Percentiles rank a stretch among this genome's conserved stretches.
phyloP scores from a whole-genome alignment of 164 flowering plant species.

The Stephania japonica region DNA sequence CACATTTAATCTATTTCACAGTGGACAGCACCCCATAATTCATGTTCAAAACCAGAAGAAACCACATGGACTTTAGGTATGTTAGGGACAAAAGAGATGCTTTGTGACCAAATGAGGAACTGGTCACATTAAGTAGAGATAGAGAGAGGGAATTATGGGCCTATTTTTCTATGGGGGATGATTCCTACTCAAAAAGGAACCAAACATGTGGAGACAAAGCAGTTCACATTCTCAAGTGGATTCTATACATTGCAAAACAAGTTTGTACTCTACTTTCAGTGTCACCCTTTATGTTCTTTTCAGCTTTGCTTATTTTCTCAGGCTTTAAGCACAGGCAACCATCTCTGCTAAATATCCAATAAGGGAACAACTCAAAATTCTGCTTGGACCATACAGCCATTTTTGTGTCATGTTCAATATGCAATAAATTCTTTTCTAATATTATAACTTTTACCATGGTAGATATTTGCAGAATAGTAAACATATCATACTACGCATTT shows the following conservation, averaged over 20 bases:
- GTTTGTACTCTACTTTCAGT: constrained; percentile 13
- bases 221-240: constrained; percentile 14
- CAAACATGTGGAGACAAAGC: constrained; percentile 38
- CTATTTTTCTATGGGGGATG: constrained; percentile 1
- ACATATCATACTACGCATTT: no score
- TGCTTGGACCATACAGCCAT: background rate
- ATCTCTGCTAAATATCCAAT: background rate
- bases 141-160: constrained; percentile 13
- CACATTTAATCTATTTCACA: constrained; percentile 24
- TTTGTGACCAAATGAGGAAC: background rate
- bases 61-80: constrained; percentile 34
- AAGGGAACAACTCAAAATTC: background rate
- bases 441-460: no score
- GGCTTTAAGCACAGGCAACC: constrained; percentile 12
- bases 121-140: background rate
- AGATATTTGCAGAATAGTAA: no score
- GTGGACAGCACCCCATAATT: constrained; percentile 16
- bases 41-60: constrained; percentile 16
- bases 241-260: constrained; percentile 6
- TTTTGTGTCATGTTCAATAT: background rate
- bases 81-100: constrained; percentile 4
- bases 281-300: constrained; percentile 8
- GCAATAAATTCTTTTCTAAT: background rate
- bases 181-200: constrained; percentile 24
- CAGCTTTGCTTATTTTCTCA: constrained; percentile 17